Conservation (phyloP, 2,329 filamentous ascomycete species). For the Thermothelomyces thermophilus region DNA sequence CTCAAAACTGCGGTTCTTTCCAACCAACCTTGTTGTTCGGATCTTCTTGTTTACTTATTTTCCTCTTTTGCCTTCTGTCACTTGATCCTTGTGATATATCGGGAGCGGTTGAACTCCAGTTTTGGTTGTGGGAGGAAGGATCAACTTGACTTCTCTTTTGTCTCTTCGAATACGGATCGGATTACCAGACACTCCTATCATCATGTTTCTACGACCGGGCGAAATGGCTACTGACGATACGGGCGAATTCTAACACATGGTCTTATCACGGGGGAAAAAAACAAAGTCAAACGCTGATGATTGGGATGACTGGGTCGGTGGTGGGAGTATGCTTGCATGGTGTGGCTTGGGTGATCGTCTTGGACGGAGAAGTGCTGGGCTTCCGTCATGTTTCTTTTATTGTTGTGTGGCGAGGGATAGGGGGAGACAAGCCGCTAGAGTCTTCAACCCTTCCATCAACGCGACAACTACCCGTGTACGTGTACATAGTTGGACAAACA, state of each 20-base stretch:
- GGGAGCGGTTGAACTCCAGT: neutral
- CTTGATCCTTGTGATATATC: neutral
- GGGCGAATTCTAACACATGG: neutral
- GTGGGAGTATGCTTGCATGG: constrained; percentile 2
- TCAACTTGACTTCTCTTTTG: neutral
- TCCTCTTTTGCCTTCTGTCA: neutral
- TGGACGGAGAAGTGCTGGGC: neutral
- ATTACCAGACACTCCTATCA: neutral
- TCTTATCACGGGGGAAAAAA: constrained; percentile 5
- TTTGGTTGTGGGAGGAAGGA: neutral
- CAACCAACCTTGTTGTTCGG: neutral
- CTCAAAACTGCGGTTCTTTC: no score
- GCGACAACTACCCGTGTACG: neutral
- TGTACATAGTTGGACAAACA: constrained; percentile 8
- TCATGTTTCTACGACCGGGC: constrained; percentile 10
- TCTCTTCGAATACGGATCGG: neutral
- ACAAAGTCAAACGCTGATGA: neutral
- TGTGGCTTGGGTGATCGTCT: neutral
- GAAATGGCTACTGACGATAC: neutral
- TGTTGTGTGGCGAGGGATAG: neutral
- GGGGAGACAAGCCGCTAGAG: neutral
- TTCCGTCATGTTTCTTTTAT: no score
- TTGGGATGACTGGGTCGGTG: neutral
- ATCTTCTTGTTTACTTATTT: no score
- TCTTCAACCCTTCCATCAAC: neutral